These are phyloP conservation scores for Botryotinia narcissicola DNA, from an alignment of 2,329 filamentous ascomycete species.

Conservation along the genomic window DNA sequence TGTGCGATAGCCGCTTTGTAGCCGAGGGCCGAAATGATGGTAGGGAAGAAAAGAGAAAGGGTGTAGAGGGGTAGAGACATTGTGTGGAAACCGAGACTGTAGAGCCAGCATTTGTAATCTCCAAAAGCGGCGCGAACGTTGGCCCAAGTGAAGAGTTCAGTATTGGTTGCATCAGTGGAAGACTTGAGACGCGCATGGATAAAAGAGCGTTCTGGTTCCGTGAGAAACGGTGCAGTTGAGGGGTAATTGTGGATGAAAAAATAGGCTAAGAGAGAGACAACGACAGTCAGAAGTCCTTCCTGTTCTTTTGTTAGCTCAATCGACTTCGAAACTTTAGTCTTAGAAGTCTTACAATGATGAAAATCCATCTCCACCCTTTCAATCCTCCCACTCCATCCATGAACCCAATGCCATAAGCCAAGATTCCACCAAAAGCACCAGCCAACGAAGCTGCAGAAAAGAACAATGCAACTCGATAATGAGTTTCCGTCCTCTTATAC, in stretches of 20 bases:
- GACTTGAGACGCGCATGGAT: slow-evolving; percentile 58
- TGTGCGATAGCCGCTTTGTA: slow-evolving; percentile 54
- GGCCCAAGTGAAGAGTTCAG: slow-evolving; percentile 67
- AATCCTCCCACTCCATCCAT: slow-evolving; percentile 52
- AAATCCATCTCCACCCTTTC: slow-evolving; percentile 58
- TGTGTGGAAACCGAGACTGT: slow-evolving; percentile 69
- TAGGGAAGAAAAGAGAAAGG: slow-evolving; percentile 54
- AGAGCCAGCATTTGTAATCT: slow-evolving; percentile 71
- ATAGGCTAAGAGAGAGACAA: slow-evolving; percentile 51
- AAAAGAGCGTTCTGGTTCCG: slow-evolving; percentile 43
- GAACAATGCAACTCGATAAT: slow-evolving; percentile 55
- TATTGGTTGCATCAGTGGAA: slow-evolving; percentile 67
- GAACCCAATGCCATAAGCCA: slow-evolving; percentile 55
- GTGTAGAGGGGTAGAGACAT: slow-evolving; percentile 64
- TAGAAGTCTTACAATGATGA: slow-evolving; percentile 49
- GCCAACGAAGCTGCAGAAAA: slow-evolving; percentile 55
- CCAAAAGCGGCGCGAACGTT: slow-evolving; percentile 62
- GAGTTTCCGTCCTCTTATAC: slow-evolving; percentile 53
- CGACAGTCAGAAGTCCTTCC: slow-evolving; percentile 55
- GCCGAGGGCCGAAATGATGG: slow-evolving; percentile 54
- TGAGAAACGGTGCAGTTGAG: slow-evolving; percentile 55
- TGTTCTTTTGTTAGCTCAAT: slow-evolving; percentile 27
- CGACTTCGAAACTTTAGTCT: neutral
- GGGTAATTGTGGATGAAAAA: slow-evolving; percentile 68
- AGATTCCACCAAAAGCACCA: slow-evolving; percentile 55